Conservation (phyloP, 163 green algal species). For the Trebouxiophyceae sp. region DNA sequence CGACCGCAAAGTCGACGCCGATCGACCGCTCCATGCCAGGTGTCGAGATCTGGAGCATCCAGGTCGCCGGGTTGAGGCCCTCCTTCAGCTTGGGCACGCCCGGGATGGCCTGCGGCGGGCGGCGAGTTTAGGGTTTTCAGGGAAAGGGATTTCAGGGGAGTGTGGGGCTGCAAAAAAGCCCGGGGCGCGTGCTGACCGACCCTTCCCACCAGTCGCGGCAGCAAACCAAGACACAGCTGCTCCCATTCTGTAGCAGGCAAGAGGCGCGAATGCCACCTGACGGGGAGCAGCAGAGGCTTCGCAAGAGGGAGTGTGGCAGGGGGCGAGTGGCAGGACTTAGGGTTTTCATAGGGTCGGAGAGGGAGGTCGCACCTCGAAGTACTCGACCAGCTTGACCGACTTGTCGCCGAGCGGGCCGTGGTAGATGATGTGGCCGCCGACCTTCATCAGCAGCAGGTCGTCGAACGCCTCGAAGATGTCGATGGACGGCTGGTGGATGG, state of each 20-base stretch:
- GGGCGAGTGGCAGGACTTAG: too few relatives aligned
- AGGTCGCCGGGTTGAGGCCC: slow-evolving; percentile 32
- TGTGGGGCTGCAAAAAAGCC: too few relatives aligned
- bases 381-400: slow-evolving; percentile 8
- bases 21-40: slow-evolving; percentile 25
- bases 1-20: slow-evolving; percentile 22
- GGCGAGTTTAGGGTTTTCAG: too few relatives aligned
- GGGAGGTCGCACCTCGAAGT: slow-evolving; percentile 11
- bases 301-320: too few relatives aligned
- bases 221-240: too few relatives aligned
- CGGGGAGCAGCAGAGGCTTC: too few relatives aligned
- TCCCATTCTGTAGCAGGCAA: too few relatives aligned
- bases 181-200: too few relatives aligned
- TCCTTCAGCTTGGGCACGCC: slow-evolving; percentile 17
- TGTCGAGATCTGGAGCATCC: slow-evolving; percentile 30
- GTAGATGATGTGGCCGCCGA: slow-evolving; percentile 25
- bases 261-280: too few relatives aligned
- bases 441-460: slow-evolving; percentile 39
- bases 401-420: slow-evolving; percentile 10
- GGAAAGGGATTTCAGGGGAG: too few relatives aligned
- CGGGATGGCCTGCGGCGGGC: slow-evolving; percentile 16
- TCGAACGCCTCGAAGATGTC: slow-evolving; percentile 53
- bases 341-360: too few relatives aligned
- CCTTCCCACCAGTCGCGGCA: too few relatives aligned
- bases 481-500: slow-evolving; percentile 36